Percentiles rank a stretch among this genome's conserved stretches.
Evolutionary conservation across 2,329 filamentous ascomycete species (phyloP).

Genomic region (Tolypocladium guangdongense): DNA sequence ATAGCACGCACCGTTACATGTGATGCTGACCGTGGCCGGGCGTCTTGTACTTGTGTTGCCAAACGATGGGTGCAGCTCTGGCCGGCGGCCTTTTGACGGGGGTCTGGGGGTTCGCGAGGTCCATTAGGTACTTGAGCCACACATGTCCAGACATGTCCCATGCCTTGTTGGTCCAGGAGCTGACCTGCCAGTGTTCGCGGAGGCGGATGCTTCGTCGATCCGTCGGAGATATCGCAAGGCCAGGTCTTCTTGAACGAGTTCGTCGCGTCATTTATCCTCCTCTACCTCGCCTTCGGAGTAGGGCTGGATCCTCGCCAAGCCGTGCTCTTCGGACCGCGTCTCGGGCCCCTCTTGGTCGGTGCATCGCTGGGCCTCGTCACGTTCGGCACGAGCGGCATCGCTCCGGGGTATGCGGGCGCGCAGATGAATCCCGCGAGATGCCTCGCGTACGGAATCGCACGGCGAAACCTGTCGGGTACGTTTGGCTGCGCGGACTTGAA

Average conservation of each 20-base stretch:
- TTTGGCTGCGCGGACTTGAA: background rate
- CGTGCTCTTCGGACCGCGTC: slow-evolving; percentile 34
- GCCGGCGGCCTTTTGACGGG: slow-evolving; percentile 31
- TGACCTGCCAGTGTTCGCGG: slow-evolving; percentile 11
- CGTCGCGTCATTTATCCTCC: slow-evolving; percentile 19
- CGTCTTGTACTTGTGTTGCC: slow-evolving; percentile 34
- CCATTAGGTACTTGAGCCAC: slow-evolving; percentile 12
- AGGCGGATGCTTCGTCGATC: slow-evolving; percentile 27
- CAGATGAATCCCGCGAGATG: slow-evolving; percentile 33
- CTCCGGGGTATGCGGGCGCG: slow-evolving; percentile 29
- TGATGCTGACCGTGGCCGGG: slow-evolving; percentile 29
- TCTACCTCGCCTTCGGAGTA: slow-evolving; percentile 37
- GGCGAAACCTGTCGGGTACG: slow-evolving; percentile 11
- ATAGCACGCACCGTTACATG: slow-evolving; percentile 31
- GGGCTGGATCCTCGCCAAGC: slow-evolving; percentile 42
- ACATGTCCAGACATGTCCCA: no score
- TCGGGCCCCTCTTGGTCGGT: slow-evolving; percentile 37
- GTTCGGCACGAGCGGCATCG: slow-evolving; percentile 25
- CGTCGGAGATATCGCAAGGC: slow-evolving; percentile 19
- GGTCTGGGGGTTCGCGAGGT: slow-evolving; percentile 18
- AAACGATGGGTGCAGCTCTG: slow-evolving; percentile 31
- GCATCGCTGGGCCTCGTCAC: slow-evolving; percentile 23
- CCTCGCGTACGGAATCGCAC: slow-evolving; percentile 31
- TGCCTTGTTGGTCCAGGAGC: background rate
- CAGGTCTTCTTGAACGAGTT: slow-evolving; percentile 37